Evolutionary conservation across 768 basidiomycete species (phyloP).

Genomic region (Crepidotus variabilis): DNA sequence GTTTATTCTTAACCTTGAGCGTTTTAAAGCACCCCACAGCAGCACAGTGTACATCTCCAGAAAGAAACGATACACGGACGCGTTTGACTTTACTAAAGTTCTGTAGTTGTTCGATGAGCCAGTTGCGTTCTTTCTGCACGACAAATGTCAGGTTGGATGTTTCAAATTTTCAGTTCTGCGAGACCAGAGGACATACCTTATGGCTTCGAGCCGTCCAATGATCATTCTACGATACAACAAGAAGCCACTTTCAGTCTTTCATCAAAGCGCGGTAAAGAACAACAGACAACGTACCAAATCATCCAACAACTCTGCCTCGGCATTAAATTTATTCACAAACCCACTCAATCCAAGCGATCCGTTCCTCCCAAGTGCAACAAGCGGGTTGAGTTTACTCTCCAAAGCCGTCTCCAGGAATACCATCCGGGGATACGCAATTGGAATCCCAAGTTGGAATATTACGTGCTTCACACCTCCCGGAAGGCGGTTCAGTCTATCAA

Average conservation of each 20-base stretch:
- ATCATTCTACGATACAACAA: conserved; percentile 55
- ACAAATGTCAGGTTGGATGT: background rate
- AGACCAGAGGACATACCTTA: conserved; percentile 44
- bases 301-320: conserved; percentile 90
- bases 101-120: conserved; percentile 79
- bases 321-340: conserved; percentile 88
- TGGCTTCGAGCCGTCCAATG: conserved; percentile 86
- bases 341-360: conserved; percentile 69
- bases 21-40: conserved; percentile 80
- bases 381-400: conserved; percentile 80
- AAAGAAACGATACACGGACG: conserved; percentile 79
- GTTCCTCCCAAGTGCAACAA: conserved; percentile 67
- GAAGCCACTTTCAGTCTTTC: background rate
- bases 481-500: conserved; percentile 55
- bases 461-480: conserved; percentile 76
- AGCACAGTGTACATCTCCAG: conserved; percentile 93
- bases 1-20: conserved; percentile 44
- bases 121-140: conserved; percentile 82
- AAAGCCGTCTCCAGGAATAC: conserved; percentile 81
- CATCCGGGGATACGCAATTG: conserved; percentile 91
- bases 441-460: conserved; percentile 81
- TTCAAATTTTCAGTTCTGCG: background rate
- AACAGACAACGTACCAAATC: conserved; percentile 58
- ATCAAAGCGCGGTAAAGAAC: conserved; percentile 1
- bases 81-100: conserved; percentile 57